Evolutionary conservation across 2,329 filamentous ascomycete species (phyloP).

Genomic region (Zarea fungicola): DNA sequence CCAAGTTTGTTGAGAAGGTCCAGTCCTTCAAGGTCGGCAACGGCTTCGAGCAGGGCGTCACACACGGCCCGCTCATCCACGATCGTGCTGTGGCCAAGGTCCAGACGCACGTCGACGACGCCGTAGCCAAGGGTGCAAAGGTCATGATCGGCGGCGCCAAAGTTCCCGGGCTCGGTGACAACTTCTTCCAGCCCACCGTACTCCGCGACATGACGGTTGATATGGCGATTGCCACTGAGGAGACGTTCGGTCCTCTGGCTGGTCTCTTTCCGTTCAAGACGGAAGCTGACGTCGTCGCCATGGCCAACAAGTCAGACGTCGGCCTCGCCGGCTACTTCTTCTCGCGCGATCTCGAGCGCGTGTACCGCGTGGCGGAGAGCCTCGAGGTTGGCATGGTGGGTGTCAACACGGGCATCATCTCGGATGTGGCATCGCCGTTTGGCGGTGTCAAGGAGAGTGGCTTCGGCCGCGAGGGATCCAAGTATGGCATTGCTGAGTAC

Average conservation of each 20-base stretch:
- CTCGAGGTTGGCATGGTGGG: slow-evolving; percentile 86
- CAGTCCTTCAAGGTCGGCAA: slow-evolving; percentile 69
- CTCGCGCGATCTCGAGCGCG: slow-evolving; percentile 56
- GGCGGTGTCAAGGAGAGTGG: slow-evolving; percentile 80
- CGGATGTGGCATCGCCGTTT: slow-evolving; percentile 57
- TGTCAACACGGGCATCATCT: slow-evolving; percentile 69
- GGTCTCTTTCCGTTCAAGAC: slow-evolving; percentile 84
- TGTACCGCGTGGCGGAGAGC: slow-evolving; percentile 58
- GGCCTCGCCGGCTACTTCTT: slow-evolving; percentile 95
- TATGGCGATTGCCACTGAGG: slow-evolving; percentile 80
- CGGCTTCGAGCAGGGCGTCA: slow-evolving; percentile 64
- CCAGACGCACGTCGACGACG: slow-evolving; percentile 73
- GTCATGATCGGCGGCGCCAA: slow-evolving; percentile 70
- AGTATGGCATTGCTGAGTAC: slow-evolving; percentile 74
- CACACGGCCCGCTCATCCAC: slow-evolving; percentile 82
- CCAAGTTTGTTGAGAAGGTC: slow-evolving; percentile 66
- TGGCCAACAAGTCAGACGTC: slow-evolving; percentile 79
- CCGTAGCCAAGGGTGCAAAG: slow-evolving; percentile 69
- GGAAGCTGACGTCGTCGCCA: slow-evolving; percentile 78
- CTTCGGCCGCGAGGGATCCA: slow-evolving; percentile 72
- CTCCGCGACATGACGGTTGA: slow-evolving; percentile 78
- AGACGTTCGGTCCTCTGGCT: slow-evolving; percentile 93
- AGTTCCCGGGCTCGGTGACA: slow-evolving; percentile 67
- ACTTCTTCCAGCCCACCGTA: slow-evolving; percentile 89
- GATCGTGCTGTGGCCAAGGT: slow-evolving; percentile 76